Percentiles rank a stretch among this genome's conserved stretches.
These are phyloP conservation scores for Cladophialophora yegresii DNA, from an alignment of 2,329 filamentous ascomycete genomes.

Conservation along the genomic window DNA sequence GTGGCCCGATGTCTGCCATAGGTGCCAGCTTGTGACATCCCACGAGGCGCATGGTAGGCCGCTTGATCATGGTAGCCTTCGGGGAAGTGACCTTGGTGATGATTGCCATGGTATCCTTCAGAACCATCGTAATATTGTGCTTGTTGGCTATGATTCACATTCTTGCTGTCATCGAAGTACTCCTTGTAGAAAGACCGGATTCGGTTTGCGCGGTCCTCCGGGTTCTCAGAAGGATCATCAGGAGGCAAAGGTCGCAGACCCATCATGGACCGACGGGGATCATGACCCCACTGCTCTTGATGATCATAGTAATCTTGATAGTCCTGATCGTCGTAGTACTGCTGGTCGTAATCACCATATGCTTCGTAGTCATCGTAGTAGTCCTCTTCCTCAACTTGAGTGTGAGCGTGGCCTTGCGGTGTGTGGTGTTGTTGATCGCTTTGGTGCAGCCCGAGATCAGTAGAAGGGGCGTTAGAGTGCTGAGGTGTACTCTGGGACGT, in stretches of 20 bases:
- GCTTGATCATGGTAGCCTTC: slow-evolving; percentile 42
- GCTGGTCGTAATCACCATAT: slow-evolving; percentile 16
- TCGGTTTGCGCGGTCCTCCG: slow-evolving; percentile 89
- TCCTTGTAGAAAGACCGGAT: slow-evolving; percentile 99
- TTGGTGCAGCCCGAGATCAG: slow-evolving; percentile 4
- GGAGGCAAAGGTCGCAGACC: slow-evolving; percentile 82
- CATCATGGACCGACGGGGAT: slow-evolving; percentile 58
- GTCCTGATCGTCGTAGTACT: slow-evolving; percentile 18
- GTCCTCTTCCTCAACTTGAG: slow-evolving; percentile 8
- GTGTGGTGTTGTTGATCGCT: slow-evolving; percentile 9
- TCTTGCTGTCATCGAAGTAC: slow-evolving; percentile 80
- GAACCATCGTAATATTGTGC: slow-evolving; percentile 68
- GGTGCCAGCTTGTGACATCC: slow-evolving; percentile 46
- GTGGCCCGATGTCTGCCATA: slow-evolving; percentile 33
- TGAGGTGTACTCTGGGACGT: slow-evolving; percentile 12
- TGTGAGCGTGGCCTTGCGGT: slow-evolving; percentile 4
- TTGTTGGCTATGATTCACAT: slow-evolving; percentile 68
- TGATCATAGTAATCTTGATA: slow-evolving; percentile 29
- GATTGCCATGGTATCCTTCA: slow-evolving; percentile 67
- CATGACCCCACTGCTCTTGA: slow-evolving; percentile 38
- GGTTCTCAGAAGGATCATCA: slow-evolving; percentile 82
- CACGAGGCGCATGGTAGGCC: slow-evolving; percentile 40
- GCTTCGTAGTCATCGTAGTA: slow-evolving; percentile 25
- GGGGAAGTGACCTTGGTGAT: slow-evolving; percentile 41
- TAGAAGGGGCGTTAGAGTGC: slow-evolving; percentile 16